Evolutionary conservation across 148 eudicot species (phyloP).

Genomic region (Nyssa sinensis): DNA sequence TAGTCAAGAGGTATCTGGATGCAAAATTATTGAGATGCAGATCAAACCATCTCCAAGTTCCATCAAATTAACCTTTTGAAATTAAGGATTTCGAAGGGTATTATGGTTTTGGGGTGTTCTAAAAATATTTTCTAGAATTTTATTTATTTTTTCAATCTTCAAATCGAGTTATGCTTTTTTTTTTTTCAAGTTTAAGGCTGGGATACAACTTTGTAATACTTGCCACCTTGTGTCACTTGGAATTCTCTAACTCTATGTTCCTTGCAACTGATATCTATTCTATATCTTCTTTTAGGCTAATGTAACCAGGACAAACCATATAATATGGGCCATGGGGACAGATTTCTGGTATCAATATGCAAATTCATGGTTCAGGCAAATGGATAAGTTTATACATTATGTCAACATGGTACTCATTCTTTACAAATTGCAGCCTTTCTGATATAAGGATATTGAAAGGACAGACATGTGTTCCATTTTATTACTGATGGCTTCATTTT

Average conservation of each 20-base stretch:
- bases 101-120: not conserved
- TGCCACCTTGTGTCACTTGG: not conserved
- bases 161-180: not conserved
- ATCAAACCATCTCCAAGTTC: not conserved
- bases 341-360: constrained; percentile 81
- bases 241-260: not conserved
- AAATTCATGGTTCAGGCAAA: constrained; percentile 76
- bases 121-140: not conserved
- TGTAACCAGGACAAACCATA: constrained; percentile 71
- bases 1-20: not conserved
- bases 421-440: not conserved
- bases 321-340: constrained; percentile 82
- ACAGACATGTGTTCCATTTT: not conserved
- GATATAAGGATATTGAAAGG: not conserved
- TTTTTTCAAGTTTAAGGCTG: not conserved
- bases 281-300: constrained; percentile 48
- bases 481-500: constrained; percentile 8
- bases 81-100: not conserved
- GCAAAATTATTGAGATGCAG: not conserved
- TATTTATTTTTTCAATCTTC: not conserved
- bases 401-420: constrained; percentile 56
- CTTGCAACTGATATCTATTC: not conserved
- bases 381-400: constrained; percentile 78
- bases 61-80: not conserved
- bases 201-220: not conserved